Conservation (phyloP, 2,329 filamentous ascomycete genomes). For the Penicillium vulpinum region DNA sequence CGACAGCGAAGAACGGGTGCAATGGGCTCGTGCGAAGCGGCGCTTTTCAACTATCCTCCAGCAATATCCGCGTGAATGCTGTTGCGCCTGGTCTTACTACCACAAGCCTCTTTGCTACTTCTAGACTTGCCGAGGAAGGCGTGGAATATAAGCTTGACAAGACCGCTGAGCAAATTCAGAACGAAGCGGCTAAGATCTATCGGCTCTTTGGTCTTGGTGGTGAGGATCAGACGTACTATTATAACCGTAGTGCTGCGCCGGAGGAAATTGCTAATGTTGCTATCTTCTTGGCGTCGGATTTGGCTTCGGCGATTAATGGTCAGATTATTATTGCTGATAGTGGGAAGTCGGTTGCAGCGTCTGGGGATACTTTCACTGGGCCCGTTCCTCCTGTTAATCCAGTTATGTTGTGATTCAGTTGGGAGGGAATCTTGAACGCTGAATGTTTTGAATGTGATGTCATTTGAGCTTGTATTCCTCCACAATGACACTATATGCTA, state of each 20-base stretch:
- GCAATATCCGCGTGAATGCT: neutral
- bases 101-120: neutral
- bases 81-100: neutral
- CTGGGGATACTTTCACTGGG: neutral
- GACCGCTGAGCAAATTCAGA: neutral
- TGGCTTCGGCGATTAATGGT: neutral
- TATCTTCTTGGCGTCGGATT: neutral
- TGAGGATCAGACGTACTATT: neutral
- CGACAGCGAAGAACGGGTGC: neutral
- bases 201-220: neutral
- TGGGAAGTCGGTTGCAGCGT: neutral
- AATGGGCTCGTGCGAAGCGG: neutral
- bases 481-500: neutral
- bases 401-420: neutral
- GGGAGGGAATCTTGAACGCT: neutral
- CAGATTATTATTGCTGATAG: neutral
- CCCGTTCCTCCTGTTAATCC: neutral
- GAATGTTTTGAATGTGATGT: neutral
- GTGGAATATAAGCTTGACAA: neutral
- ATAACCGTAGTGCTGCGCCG: neutral
- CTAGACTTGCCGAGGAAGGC: neutral
- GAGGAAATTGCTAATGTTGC: neutral
- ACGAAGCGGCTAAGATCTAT: neutral
- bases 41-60: neutral
- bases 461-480: neutral